phyloP scores from a whole-genome alignment of 2,329 filamentous ascomycete genomes.

The Aschersonia sp. region DNA sequence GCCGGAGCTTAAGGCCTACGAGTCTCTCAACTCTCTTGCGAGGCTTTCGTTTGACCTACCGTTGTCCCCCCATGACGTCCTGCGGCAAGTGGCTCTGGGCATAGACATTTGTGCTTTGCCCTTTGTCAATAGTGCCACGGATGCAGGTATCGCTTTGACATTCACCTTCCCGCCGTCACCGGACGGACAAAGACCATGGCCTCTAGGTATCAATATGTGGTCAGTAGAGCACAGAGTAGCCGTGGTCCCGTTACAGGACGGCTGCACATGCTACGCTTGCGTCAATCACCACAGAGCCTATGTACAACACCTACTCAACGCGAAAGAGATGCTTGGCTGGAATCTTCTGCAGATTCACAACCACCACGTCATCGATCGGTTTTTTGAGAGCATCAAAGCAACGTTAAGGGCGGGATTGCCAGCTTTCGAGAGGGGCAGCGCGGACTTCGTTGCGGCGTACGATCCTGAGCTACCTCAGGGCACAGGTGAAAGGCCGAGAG shows the following conservation, averaged over 20 bases:
- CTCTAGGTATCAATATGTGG: conserved; percentile 74
- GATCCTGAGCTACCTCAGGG: conserved; percentile 57
- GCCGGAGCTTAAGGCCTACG: conserved; percentile 43
- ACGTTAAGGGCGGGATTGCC: conserved; percentile 42
- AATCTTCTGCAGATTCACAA: conserved; percentile 88
- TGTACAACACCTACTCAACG: conserved; percentile 71
- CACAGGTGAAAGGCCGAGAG: conserved; percentile 63
- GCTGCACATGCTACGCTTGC: conserved; percentile 75
- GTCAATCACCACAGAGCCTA: conserved; percentile 73
- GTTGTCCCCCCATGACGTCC: conserved; percentile 57
- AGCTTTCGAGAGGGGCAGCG: conserved; percentile 41
- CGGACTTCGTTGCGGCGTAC: conserved; percentile 39
- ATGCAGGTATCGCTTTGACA: conserved; percentile 70
- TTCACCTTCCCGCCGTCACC: conserved; percentile 53
- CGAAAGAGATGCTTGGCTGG: conserved; percentile 97
- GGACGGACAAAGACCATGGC: conserved; percentile 10
- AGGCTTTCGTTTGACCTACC: conserved; percentile 61
- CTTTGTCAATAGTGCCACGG: conserved; percentile 60
- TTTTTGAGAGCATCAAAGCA: conserved; percentile 57
- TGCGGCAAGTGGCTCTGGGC: conserved; percentile 62
- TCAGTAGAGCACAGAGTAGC: conserved; percentile 44
- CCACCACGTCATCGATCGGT: conserved; percentile 53
- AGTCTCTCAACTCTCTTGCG: conserved; percentile 45
- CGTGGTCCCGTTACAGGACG: conserved; percentile 42
- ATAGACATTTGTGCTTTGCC: conserved; percentile 68